These are phyloP conservation scores for Rhododendron simsii DNA, from an alignment of 148 eudicot species.

Conservation along the genomic window DNA sequence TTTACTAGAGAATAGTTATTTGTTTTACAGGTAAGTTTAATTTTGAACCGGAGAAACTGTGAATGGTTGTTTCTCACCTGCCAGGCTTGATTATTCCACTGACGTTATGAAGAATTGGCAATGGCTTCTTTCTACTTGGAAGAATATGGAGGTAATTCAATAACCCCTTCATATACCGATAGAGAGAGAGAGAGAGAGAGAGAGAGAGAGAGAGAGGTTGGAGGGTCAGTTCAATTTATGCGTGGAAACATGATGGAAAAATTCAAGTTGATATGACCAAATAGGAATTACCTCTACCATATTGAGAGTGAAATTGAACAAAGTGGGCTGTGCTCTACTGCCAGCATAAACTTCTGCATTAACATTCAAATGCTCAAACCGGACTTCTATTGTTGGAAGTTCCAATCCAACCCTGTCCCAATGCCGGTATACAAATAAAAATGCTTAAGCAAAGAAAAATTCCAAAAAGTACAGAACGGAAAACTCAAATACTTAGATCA, in stretches of 20 bases:
- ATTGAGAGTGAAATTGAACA: not conserved
- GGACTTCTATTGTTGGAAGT: not conserved
- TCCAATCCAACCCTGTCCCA: not conserved
- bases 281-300: not conserved
- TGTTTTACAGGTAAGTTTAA: not conserved
- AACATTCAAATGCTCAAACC: not conserved
- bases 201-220: not conserved
- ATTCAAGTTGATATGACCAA: not conserved
- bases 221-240: not conserved
- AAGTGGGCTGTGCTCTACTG: not conserved
- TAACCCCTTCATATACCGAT: not conserved
- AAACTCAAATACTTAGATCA: not conserved
- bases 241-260: not conserved
- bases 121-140: not conserved
- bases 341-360: not conserved
- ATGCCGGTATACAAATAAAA: not conserved
- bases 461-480: not conserved
- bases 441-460: not conserved
- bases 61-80: not conserved
- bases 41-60: not conserved
- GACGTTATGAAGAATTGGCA: not conserved
- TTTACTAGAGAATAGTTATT: not conserved
- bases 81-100: constrained; percentile 1
- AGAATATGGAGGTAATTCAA: not conserved
- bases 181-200: not conserved